Evolutionary conservation across 495 filamentous ascomycete species (phyloP), one percentile per base, ranked within the genome.

Genomic region (Xylaria venustula): DNA sequence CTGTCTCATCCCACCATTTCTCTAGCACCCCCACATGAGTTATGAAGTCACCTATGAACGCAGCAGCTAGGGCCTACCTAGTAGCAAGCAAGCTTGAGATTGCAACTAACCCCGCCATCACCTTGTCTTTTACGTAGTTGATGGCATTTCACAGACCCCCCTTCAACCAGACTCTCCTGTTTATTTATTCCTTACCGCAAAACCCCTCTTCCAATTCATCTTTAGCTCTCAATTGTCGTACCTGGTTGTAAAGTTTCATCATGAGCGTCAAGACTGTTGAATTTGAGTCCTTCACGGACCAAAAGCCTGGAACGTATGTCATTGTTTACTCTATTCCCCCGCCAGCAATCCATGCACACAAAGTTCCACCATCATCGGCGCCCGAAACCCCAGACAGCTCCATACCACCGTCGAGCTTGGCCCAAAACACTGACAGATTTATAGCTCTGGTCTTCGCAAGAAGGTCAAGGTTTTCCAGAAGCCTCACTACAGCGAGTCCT

Each of bases 251-350:
- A 40, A 7, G 3, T 41, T 45, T 44, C 49, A 68, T 44, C 64
- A 92, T 94, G 89, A 87, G 85, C 67, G 77, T 90, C 74, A 83
- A 89, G 73, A 88, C 84, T 14, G 87, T 95, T 62, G 83, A 86
- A 56, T 80, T 94, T 72, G 86, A 83, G 67, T 85, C 92, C 59
- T 96, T 90, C 74, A 83, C 87, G 25, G 94, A 97, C 81, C 94
- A 98, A 85, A 98, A 98, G 82, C 94, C 94, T 58, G 94, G 94
- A 85, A 98, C 95, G 94, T 97, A 89, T 76, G 93, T 89, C 60
- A 59, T 71, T 59, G 66, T 67, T 67, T 54, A 58, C 69, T 59
- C 65, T 57, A 63, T 60, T 71, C 72, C 65, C 69, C 64, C 67
- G 60, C 67, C 57, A 63, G 62, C 63, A 41, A 34, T 34, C 30